A percentile compares a stretch with the other conserved stretches of the same genome.
These are phyloP conservation scores for Penicillium psychrofluorescens DNA, from an alignment of 495 filamentous ascomycete species.

Conservation along the genomic window DNA sequence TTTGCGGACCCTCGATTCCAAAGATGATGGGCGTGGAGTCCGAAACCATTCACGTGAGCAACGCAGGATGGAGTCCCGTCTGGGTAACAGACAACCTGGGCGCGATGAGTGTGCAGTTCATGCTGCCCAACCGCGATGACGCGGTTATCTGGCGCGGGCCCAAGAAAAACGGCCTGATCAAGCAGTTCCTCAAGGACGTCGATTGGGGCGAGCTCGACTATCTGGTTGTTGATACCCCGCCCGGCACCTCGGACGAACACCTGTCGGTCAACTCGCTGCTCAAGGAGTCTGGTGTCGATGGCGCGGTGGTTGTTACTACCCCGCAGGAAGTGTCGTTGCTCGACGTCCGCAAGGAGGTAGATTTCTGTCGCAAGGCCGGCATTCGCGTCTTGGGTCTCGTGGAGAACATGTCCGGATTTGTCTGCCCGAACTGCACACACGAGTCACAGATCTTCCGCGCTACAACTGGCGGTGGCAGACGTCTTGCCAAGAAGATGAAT, in stretches of 20 bases:
- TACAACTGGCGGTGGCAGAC: slow-evolving; percentile 79
- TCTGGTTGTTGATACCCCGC: slow-evolving; percentile 88
- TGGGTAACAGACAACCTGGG: slow-evolving; percentile 88
- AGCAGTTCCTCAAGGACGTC: slow-evolving; percentile 94
- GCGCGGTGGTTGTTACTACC: slow-evolving; percentile 87
- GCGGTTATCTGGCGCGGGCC: slow-evolving; percentile 95
- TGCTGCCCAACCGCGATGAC: slow-evolving; percentile 87
- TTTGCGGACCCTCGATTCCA: slow-evolving; percentile 88
- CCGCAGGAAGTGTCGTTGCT: slow-evolving; percentile 90
- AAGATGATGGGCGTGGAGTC: slow-evolving; percentile 97
- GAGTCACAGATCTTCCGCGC: slow-evolving; percentile 82
- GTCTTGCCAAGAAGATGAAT: slow-evolving; percentile 72
- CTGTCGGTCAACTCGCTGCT: slow-evolving; percentile 82
- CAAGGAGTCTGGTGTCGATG: slow-evolving; percentile 83
- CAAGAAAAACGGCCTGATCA: slow-evolving; percentile 98
- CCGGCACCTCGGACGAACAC: slow-evolving; percentile 92
- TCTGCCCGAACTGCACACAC: slow-evolving; percentile 82
- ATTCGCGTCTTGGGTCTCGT: slow-evolving; percentile 84
- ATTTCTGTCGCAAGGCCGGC: slow-evolving; percentile 92
- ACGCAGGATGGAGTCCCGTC: slow-evolving; percentile 81
- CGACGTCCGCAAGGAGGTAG: slow-evolving; percentile 93
- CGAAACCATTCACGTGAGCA: slow-evolving; percentile 84
- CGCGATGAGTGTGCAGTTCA: slow-evolving; percentile 96
- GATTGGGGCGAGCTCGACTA: slow-evolving; percentile 95
- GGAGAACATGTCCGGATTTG: slow-evolving; percentile 97